phyloP scores from a whole-genome alignment of 1,284 basidiomycete genomes.

The Rhizopogon parksii region DNA sequence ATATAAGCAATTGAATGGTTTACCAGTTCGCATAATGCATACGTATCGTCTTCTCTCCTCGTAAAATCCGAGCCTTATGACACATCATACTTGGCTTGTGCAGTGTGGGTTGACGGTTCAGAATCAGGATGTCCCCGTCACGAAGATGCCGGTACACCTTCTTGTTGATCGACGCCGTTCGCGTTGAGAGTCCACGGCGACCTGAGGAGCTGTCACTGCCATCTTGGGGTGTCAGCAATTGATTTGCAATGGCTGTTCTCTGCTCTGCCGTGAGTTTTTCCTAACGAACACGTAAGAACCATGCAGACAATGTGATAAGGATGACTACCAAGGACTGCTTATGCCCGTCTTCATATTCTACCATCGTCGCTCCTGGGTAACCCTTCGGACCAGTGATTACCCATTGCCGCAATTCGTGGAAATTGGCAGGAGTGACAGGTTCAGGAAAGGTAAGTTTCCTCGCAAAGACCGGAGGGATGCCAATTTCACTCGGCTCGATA shows the following conservation, averaged over 20 bases:
- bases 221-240: slow-evolving; percentile 89
- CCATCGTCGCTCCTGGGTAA: slow-evolving; percentile 91
- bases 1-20: slow-evolving; percentile 21
- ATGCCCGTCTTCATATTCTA: slow-evolving; percentile 93
- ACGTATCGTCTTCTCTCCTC: slow-evolving; percentile 97
- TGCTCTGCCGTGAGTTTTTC: slow-evolving; percentile 84
- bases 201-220: slow-evolving; percentile 45
- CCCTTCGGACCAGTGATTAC: slow-evolving; percentile 89
- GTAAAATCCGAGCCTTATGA: slow-evolving; percentile 87
- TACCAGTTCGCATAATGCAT: slow-evolving; percentile 99
- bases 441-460: slow-evolving; percentile 97
- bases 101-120: slow-evolving; percentile 97
- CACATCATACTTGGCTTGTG: slow-evolving; percentile 99
- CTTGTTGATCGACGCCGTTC: slow-evolving; percentile 82
- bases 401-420: slow-evolving; percentile 82
- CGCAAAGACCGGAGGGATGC: slow-evolving; percentile 96
- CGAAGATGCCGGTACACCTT: slow-evolving; percentile 95
- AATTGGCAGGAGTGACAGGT: slow-evolving; percentile 90
- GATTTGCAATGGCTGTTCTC: slow-evolving; percentile 94
- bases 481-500: slow-evolving; percentile 99
- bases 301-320: background rate
- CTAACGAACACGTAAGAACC: slow-evolving; percentile 32
- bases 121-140: slow-evolving; percentile 93
- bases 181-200: slow-evolving; percentile 57
- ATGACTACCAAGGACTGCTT: slow-evolving; percentile 69